Percentiles rank a stretch among this genome's conserved stretches.
Conservation (phyloP, 2,329 filamentous ascomycete genomes). For the Diplodia seriata region DNA sequence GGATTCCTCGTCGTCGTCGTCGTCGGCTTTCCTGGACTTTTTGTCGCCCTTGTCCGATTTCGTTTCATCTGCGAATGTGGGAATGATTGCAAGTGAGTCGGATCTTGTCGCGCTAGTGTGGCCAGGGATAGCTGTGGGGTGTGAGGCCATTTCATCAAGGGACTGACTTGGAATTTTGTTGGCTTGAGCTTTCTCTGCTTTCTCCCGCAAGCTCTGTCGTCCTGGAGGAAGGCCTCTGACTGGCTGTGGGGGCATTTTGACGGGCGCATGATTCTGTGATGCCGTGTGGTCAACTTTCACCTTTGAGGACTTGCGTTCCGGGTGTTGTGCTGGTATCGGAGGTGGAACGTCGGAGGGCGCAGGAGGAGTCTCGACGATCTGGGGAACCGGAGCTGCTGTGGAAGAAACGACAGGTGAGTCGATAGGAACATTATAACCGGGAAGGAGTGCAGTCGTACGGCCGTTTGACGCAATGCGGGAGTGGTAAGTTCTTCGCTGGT, state of each 20-base stretch:
- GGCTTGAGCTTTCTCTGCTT: conserved; percentile 43
- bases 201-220: conserved; percentile 38
- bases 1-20: conserved; percentile 69
- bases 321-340: conserved; percentile 45
- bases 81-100: conserved; percentile 80
- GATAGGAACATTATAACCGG: conserved; percentile 50
- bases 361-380: conserved; percentile 67
- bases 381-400: conserved; percentile 53
- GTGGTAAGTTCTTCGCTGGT: conserved; percentile 57
- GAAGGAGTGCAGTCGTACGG: conserved; percentile 60
- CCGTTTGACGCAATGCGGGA: conserved; percentile 64
- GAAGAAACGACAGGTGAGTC: conserved; percentile 32
- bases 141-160: conserved; percentile 69
- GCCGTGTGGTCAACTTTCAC: conserved; percentile 37
- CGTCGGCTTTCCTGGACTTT: conserved; percentile 74
- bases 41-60: conserved; percentile 71
- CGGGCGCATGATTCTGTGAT: conserved; percentile 28
- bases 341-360: conserved; percentile 42
- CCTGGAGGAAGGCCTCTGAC: conserved; percentile 22
- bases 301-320: conserved; percentile 61
- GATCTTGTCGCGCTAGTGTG: conserved; percentile 68
- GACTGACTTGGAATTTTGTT: conserved; percentile 55
- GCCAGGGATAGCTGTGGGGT: conserved; percentile 73
- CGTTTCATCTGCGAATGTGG: conserved; percentile 76
- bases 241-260: conserved; percentile 29